These are phyloP conservation scores for Skeletonema marinoi DNA, from an alignment of 108 stramenopile species.

Conservation along the genomic window DNA sequence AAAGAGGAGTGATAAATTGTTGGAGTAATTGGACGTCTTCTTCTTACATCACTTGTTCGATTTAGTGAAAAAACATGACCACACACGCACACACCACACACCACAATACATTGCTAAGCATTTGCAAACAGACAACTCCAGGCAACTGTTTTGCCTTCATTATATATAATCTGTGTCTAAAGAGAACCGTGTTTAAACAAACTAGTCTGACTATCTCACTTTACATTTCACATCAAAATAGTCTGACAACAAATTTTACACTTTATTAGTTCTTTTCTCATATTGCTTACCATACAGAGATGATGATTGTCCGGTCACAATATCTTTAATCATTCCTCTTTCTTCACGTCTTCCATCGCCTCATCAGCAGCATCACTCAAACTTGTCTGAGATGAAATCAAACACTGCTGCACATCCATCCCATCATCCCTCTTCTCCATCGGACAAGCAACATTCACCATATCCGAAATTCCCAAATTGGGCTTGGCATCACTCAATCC, in stretches of 20 bases:
- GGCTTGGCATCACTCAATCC: slow-evolving; percentile 50
- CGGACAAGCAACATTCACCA: slow-evolving; percentile 40
- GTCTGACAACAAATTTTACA: too few species aligned
- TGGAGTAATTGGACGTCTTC: slow-evolving; percentile 6
- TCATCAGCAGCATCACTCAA: background rate
- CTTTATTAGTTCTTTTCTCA: background rate
- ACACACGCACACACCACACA: background rate
- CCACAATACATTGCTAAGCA: slow-evolving; percentile 5
- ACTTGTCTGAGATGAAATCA: slow-evolving; percentile 19
- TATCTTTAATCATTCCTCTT: background rate
- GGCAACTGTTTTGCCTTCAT: slow-evolving; percentile 3
- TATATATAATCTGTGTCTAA: background rate
- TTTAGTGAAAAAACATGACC: background rate
- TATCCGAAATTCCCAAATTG: slow-evolving; percentile 43
- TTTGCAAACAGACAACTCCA: background rate
- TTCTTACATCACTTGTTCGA: background rate
- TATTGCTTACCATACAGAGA: background rate
- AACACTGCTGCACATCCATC: slow-evolving; percentile 22
- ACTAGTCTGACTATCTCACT: background rate
- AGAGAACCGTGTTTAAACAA: background rate
- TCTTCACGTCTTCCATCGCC: background rate
- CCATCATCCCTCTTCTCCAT: slow-evolving; percentile 26
- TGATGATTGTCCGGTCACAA: background rate
- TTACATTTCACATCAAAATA: too few species aligned
- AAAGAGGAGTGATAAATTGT: slow-evolving; percentile 3